phyloP scores from a whole-genome alignment of 352 stramenopile genomes.

The Sclerospora graminicola region DNA sequence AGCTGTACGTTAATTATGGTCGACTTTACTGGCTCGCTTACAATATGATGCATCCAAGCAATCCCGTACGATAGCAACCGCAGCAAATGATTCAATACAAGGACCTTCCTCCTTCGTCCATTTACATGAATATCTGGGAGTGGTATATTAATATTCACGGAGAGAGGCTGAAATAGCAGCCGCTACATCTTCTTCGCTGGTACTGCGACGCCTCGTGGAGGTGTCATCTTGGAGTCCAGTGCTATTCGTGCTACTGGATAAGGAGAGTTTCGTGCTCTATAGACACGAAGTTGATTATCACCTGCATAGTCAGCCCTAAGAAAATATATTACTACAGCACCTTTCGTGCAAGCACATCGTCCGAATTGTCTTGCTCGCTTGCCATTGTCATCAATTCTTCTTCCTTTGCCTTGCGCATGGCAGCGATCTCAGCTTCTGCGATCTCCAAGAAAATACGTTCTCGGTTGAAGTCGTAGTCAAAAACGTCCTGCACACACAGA shows the following conservation, averaged over 20 bases:
- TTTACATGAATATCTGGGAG: neutral
- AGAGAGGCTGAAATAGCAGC: slow-evolving; percentile 54
- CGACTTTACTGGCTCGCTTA: slow-evolving; percentile 77
- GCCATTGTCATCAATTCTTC: slow-evolving; percentile 4
- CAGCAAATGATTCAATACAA: slow-evolving; percentile 1
- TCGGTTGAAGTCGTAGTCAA: slow-evolving; percentile 64
- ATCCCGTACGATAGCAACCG: slow-evolving; percentile 31
- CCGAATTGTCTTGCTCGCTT: slow-evolving; percentile 21
- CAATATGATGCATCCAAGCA: slow-evolving; percentile 54
- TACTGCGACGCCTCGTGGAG: slow-evolving; percentile 19
- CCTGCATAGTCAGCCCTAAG: neutral
- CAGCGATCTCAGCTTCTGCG: slow-evolving; percentile 41
- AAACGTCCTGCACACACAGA: slow-evolving; percentile 32
- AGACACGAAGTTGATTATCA: neutral
- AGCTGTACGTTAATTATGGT: slow-evolving; percentile 77
- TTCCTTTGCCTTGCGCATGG: slow-evolving; percentile 29
- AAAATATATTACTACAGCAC: slow-evolving; percentile 7
- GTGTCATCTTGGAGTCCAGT: slow-evolving; percentile 12
- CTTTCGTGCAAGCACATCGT: slow-evolving; percentile 34
- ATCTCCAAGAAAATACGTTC: slow-evolving; percentile 65
- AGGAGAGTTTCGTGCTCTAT: slow-evolving; percentile 29
- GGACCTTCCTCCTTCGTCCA: neutral
- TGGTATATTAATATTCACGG: slow-evolving; percentile 40
- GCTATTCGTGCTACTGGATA: slow-evolving; percentile 26
- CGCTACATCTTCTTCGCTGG: slow-evolving; percentile 52